These are phyloP conservation scores for Panellus pusillus DNA, from an alignment of 768 basidiomycete species.

Conservation along the genomic window DNA sequence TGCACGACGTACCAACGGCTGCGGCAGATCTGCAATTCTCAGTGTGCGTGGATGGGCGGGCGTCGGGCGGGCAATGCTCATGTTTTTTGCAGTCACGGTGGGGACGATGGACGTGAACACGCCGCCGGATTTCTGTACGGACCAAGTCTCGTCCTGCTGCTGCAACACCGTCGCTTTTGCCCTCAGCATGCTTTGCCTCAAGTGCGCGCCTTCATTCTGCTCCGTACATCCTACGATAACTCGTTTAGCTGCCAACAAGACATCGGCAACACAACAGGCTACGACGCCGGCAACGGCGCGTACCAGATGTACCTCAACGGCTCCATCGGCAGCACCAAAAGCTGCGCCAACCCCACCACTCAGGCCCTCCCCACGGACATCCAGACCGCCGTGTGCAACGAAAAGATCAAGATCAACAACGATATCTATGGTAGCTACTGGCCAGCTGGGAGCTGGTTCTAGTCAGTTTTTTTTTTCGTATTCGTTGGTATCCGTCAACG, in stretches of 20 bases:
- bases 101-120: constrained; percentile 14
- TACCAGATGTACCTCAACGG: no score
- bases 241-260: no score
- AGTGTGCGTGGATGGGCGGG: constrained; percentile 17
- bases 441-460: constrained; percentile 18
- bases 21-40: constrained; percentile 27
- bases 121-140: constrained; percentile 26
- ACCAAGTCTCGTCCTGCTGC: constrained; percentile 26
- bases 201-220: constrained; percentile 27
- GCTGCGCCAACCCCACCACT: background rate
- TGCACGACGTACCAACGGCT: constrained; percentile 29
- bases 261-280: no score
- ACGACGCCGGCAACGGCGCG: background rate
- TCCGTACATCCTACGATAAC: no score
- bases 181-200: constrained; percentile 28
- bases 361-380: constrained; percentile 17
- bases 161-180: constrained; percentile 25
- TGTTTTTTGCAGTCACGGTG: constrained; percentile 14
- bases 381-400: constrained; percentile 25
- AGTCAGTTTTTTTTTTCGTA: constrained; percentile 12
- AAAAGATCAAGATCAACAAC: constrained; percentile 22
- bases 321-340: no score
- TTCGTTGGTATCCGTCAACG: no score
- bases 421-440: constrained; percentile 19
- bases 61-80: no score